phyloP scores from a whole-genome alignment of 768 basidiomycete genomes.

The Coprinopsis marcescibilis region DNA sequence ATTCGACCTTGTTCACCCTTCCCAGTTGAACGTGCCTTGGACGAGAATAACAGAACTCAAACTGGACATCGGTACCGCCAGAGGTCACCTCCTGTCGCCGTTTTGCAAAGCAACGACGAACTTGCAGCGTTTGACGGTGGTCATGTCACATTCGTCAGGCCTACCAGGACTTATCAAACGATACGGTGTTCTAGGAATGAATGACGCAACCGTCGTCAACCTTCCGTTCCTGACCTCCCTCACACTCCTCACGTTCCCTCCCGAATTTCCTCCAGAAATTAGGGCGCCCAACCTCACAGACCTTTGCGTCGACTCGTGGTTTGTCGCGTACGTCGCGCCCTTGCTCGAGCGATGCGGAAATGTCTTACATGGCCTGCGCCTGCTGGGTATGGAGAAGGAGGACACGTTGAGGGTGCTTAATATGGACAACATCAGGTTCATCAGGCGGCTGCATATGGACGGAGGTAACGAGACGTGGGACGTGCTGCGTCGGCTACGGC shows the following conservation, averaged over 20 bases:
- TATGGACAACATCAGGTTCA: neutral
- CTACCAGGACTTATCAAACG: neutral
- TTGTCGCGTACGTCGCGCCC: neutral
- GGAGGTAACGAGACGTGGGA: neutral
- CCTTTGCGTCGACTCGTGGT: neutral
- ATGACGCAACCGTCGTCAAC: too few species aligned
- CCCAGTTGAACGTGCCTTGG: conserved; percentile 1
- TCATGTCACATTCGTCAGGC: neutral
- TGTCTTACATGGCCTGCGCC: neutral
- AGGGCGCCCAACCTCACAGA: neutral
- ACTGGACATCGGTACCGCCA: neutral
- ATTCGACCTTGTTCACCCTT: neutral
- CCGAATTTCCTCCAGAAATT: neutral
- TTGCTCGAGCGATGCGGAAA: neutral
- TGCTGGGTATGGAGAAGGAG: neutral
- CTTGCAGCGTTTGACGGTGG: neutral
- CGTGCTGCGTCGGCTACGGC: neutral
- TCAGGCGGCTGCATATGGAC: neutral
- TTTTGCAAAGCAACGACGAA: neutral
- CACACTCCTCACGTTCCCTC: neutral
- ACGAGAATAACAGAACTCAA: neutral
- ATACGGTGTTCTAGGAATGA: neutral
- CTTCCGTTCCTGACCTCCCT: neutral
- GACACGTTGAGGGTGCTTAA: neutral
- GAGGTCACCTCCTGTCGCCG: neutral